Conservation (phyloP, 1,139 yeast species). For the Fermentozyma sake region DNA sequence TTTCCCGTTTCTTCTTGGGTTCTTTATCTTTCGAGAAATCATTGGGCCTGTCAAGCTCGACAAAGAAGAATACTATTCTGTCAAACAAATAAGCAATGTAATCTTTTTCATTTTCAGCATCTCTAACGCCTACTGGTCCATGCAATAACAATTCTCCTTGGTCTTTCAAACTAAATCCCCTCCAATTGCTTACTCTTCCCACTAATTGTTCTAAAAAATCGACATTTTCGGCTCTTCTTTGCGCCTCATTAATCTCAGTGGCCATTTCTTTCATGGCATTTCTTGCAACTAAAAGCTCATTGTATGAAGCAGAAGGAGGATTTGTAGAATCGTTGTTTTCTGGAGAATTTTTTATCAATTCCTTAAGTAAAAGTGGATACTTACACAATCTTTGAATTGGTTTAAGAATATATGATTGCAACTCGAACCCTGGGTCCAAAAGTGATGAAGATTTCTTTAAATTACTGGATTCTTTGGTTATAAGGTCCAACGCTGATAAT, state of each 20-base stretch:
- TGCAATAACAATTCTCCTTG: slow-evolving; percentile 84
- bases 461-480: slow-evolving; percentile 57
- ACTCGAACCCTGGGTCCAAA: slow-evolving; percentile 82
- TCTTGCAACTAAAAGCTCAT: slow-evolving; percentile 67
- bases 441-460: slow-evolving; percentile 54
- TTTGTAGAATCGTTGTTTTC: slow-evolving; percentile 28
- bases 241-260: slow-evolving; percentile 88
- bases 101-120: slow-evolving; percentile 78
- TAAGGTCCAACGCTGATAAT: slow-evolving; percentile 78
- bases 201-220: slow-evolving; percentile 64
- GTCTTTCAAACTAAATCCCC: slow-evolving; percentile 78
- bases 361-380: slow-evolving; percentile 79
- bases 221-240: slow-evolving; percentile 84
- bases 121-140: slow-evolving; percentile 73
- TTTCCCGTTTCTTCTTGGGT: slow-evolving; percentile 28
- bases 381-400: slow-evolving; percentile 95
- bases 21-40: slow-evolving; percentile 19
- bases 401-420: slow-evolving; percentile 83
- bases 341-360: slow-evolving; percentile 61
- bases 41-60: slow-evolving; percentile 31
- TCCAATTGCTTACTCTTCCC: slow-evolving; percentile 83
- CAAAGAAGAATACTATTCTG: slow-evolving; percentile 76
- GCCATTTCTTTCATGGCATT: slow-evolving; percentile 66
- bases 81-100: slow-evolving; percentile 89
- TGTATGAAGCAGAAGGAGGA: slow-evolving; percentile 50